phyloP scores from a whole-genome alignment of 768 basidiomycete genomes.

The Termitomyces sp. region DNA sequence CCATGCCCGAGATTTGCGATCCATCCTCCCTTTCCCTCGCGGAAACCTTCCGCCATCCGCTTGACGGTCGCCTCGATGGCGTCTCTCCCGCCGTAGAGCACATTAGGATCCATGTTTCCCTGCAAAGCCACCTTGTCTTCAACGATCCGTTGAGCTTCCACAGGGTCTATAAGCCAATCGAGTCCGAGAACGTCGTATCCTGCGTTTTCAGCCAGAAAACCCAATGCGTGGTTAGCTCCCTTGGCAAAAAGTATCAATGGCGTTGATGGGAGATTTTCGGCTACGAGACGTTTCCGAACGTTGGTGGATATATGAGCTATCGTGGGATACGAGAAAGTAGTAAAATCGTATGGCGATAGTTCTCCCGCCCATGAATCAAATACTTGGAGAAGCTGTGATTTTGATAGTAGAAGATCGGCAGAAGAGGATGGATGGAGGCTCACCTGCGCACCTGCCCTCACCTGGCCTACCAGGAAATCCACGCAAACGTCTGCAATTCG shows the following conservation, averaged over 20 bases:
- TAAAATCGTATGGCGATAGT: slow-evolving; percentile 85
- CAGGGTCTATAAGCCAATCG: slow-evolving; percentile 88
- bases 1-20: slow-evolving; percentile 98
- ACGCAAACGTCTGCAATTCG: slow-evolving; percentile 88
- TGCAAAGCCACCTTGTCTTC: slow-evolving; percentile 70
- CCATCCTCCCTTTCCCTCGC: slow-evolving; percentile 70
- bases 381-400: slow-evolving; percentile 80
- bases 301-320: slow-evolving; percentile 67
- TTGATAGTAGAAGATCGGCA: neutral
- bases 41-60: slow-evolving; percentile 78
- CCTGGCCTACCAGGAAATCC: slow-evolving; percentile 89
- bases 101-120: slow-evolving; percentile 89
- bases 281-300: slow-evolving; percentile 58
- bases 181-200: slow-evolving; percentile 90
- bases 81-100: slow-evolving; percentile 80
- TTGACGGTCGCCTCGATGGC: slow-evolving; percentile 87
- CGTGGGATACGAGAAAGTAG: slow-evolving; percentile 78
- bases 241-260: slow-evolving; percentile 96
- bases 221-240: slow-evolving; percentile 78
- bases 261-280: slow-evolving; percentile 50
- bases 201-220: slow-evolving; percentile 51
- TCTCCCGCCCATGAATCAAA: slow-evolving; percentile 98
- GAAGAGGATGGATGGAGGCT: slow-evolving; percentile 14
- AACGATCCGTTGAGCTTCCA: slow-evolving; percentile 61
- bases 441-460: slow-evolving; percentile 95